Base-by-base conservation (phyloP, 495 filamentous ascomycete genomes). In the Podospora australis region DNA sequence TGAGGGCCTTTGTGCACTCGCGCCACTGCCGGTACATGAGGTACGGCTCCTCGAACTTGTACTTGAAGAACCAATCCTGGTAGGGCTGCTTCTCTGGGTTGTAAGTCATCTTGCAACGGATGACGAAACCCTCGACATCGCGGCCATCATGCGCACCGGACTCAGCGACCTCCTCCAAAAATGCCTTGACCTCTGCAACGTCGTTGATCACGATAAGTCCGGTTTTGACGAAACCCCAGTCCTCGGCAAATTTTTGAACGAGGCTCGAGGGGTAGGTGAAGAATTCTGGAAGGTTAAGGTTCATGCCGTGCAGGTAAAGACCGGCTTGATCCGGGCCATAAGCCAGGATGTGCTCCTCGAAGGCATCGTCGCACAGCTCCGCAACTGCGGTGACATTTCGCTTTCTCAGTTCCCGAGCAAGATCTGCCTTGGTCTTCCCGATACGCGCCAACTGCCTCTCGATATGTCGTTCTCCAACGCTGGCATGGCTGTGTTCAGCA, bases 21-120 rank as follows among this genome's bases (percentile, higher is more conserved):
- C 92, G 86, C 92, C 92, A 98, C 67, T 97, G 94, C 26, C 92
- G 81, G 61, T 96, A 98, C 87, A 98, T 88, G 54, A 98, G 69
- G 64, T 98, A 98, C 0, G 92, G 92, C 70, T 98, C 94, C 62
- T 98, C 92, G 44, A 97, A 98, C 70, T 98, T 98, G 77, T 88
- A 98, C 65, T 98, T 98, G 82, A 97, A 98, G 70, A 98, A 97
- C 91, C 91, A 98, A 64, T 97, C 88, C 14, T 77, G 71, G 68
- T 80, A 92, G 4, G 62, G 52, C 0, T 67, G 54, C 32, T 62
- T 65, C 2, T 58, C 58, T 1, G 52, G 54, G 6, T 67, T 44
- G 8, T 59, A 49, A 1, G 68, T 58, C 50, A 81, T 78, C 61
- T 87, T 83, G 70, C 92, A 97, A 45, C 92, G 84, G 48, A 98